Evolutionary conservation across 106 monocot species (phyloP), one percentile per base, ranked within the genome.

Genomic region (Alisma plantagoaquatica): DNA sequence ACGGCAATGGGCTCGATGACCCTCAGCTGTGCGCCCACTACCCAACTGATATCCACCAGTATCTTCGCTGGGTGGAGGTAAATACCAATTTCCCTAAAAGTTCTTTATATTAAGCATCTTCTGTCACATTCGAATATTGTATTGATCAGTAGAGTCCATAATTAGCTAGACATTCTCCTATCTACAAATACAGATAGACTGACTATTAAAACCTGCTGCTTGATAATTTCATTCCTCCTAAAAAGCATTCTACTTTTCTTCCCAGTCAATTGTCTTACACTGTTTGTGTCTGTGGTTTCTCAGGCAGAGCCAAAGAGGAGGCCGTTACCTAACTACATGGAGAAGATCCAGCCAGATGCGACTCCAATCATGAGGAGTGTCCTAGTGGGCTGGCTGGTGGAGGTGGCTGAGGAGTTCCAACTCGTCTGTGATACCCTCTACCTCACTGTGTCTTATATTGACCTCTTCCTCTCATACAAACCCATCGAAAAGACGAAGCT

Each of bases 61-160:
- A 94, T 48, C 83, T 94, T 19, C 60, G 83, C 17, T 74, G 74
- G 43, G 84, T 84, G 83, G 94, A 94, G 94, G 93, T 80, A n/a
- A 38, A 59, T 23, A 0, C 35, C 23, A 29, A 1, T 16, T 17
- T 4, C 10, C 33, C 29, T 11, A 23, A 14, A 15, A 10, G 2
- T 29, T 22, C 22, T 28, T 22, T 23, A 17, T 41, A 1, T 14
- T 30, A 10, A 19, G 14, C n/a, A 14, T 29, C 2, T n/a, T 9
- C 15, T 14, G 16, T 15, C 15, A 2, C 28, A n/a, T n/a, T n/a
- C n/a, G n/a, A n/a, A n/a, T n/a, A n/a, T n/a, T n/a, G n/a, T n/a
- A n/a, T n/a, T n/a, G n/a, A n/a, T n/a, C n/a, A n/a, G n/a, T n/a
- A n/a, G n/a, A n/a, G n/a, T n/a, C n/a, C n/a, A n/a, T n/a, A n/a